Base-by-base conservation (phyloP, 2,329 filamentous ascomycete species). In the Drechslera avenae region DNA sequence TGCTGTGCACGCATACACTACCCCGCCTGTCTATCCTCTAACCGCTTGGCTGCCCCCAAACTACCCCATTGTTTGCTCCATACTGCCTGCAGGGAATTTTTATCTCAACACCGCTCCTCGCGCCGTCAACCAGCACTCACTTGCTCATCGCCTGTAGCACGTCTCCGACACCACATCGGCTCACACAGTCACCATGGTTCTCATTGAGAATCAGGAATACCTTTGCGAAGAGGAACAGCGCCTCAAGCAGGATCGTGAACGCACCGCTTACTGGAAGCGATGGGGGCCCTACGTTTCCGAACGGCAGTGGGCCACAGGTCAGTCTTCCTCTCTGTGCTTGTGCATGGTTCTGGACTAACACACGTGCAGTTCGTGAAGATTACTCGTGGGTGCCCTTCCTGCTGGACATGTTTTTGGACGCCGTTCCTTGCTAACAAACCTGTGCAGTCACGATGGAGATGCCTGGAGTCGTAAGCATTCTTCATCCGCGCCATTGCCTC, bases 221-320 rank as follows among this genome's bases (percentile, higher is more conserved):
- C 83, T 93, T 71, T 91, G 89, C 54, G 87, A 89, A 75, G 93
- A 97, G 78, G 93, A 97, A 81, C 89, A 88, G 75, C 88, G 94
- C 41, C 83, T 97, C 63, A 88, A 88, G 70, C 86, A 96, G 70
- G 93, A 97, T 75, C 85, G 86, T 52, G 85, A 93, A 59, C 87
- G 87, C 58, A 83, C 78, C 60, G 93, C 90, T 74, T 97, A 97
- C 79, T 97, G 93, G 93, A 97, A 97, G 84, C 91, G 88, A 85
- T 97, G 92, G 91, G 93, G 93, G 47, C 88, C 92, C 18, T 97
- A 97, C 70, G 87, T 96, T 64, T 86, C 92, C 47, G 93, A 97
- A 79, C 83, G 92, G 70, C 92, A 97, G 79, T 97, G 93, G 93
- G 91, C 92, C 50, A 96, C 91, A 62, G 91, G 90, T 89, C 78